Evolutionary conservation across 306 rosid species (phyloP).

Genomic region (Cyclanthera cordifolia): DNA sequence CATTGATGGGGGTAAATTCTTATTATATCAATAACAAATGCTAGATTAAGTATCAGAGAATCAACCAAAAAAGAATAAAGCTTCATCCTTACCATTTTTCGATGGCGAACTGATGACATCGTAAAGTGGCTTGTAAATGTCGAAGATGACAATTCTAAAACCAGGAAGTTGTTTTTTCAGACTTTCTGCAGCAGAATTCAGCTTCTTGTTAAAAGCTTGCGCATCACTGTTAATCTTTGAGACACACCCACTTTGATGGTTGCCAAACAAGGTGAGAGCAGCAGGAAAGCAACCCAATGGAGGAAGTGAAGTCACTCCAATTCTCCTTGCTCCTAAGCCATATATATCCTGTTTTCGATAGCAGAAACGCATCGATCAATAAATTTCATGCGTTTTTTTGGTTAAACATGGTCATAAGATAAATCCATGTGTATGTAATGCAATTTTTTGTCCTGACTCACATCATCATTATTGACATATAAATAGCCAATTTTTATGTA

Average conservation of each 20-base stretch:
- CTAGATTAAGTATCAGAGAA: neutral
- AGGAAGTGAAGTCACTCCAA: constrained; percentile 95
- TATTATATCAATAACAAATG: too few relatives aligned
- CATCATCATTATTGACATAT: too few relatives aligned
- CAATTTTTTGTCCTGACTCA: too few relatives aligned
- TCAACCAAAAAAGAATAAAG: neutral
- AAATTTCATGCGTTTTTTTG: neutral
- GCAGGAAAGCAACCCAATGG: constrained; percentile 95
- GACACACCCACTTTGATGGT: constrained; percentile 61
- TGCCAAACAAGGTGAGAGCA: constrained; percentile 68
- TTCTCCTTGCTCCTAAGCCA: constrained; percentile 72
- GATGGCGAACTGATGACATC: constrained; percentile 71
- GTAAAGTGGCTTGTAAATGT: constrained; percentile 64
- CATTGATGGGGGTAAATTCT: too few relatives aligned
- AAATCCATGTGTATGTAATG: too few relatives aligned
- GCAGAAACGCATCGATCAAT: neutral
- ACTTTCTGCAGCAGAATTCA: constrained; percentile 49
- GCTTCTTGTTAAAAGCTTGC: constrained; percentile 70
- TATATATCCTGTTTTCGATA: constrained; percentile 41
- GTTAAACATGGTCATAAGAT: neutral
- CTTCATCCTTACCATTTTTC: constrained; percentile 38
- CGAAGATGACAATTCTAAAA: constrained; percentile 63
- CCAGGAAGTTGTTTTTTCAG: constrained; percentile 73
- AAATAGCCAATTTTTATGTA: too few relatives aligned
- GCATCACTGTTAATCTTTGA: constrained; percentile 57